Evolutionary conservation across 2,329 filamentous ascomycete species (phyloP).

Genomic region (Epichloe scottii): DNA sequence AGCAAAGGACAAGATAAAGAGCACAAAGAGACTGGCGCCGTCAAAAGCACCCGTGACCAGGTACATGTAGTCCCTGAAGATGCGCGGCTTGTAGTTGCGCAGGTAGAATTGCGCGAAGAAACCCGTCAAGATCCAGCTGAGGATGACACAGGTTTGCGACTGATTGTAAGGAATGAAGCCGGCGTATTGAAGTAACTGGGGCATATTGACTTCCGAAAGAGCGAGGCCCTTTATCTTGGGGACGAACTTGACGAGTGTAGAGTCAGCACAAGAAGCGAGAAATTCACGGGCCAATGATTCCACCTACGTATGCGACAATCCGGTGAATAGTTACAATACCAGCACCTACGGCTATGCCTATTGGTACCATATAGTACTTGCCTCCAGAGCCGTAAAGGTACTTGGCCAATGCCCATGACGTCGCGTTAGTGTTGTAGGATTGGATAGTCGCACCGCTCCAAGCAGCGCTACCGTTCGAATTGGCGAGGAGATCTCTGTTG

Average conservation of each 20-base stretch:
- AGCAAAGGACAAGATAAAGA: constrained; percentile 33
- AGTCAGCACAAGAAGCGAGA: background rate
- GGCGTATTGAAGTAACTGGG: constrained; percentile 4
- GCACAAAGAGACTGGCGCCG: constrained; percentile 28
- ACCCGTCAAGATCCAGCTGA: constrained; percentile 31
- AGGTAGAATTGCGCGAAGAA: constrained; percentile 40
- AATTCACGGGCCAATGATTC: background rate
- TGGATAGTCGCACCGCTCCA: constrained; percentile 38
- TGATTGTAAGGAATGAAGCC: constrained; percentile 10
- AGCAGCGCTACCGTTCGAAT: constrained; percentile 28
- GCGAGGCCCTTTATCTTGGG: background rate
- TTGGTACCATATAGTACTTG: constrained; percentile 24
- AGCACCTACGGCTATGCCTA: constrained; percentile 30
- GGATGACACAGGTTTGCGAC: constrained; percentile 41
- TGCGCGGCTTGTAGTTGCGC: constrained; percentile 35
- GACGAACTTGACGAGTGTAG: background rate
- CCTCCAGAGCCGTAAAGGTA: constrained; percentile 28
- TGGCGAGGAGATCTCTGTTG: constrained; percentile 27
- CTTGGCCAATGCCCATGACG: constrained; percentile 22
- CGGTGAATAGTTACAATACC: constrained; percentile 11
- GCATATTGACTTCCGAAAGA: constrained; percentile 2
- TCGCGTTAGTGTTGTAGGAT: constrained; percentile 26
- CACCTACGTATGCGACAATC: background rate
- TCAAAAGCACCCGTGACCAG: constrained; percentile 40
- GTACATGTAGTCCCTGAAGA: constrained; percentile 43